Conservation (phyloP, 2,329 filamentous ascomycete species). For the Fusarium sp. region DNA sequence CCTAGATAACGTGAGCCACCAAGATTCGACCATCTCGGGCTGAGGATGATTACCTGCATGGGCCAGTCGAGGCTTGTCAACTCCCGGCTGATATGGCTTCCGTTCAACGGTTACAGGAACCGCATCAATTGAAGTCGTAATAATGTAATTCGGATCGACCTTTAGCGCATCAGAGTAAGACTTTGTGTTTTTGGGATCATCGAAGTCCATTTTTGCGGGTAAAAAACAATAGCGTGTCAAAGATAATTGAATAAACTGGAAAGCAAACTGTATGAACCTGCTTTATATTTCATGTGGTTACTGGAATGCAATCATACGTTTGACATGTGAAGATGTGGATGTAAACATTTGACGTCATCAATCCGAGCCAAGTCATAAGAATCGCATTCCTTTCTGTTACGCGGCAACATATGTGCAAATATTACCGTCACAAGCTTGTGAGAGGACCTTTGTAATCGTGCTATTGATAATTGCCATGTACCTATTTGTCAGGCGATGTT, state of each 20-base stretch:
- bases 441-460: accelerated
- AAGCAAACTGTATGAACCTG: accelerated
- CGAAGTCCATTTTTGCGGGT: not conserved
- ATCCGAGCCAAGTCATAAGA: accelerated
- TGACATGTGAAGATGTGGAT: accelerated
- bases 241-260: accelerated
- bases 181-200: not conserved
- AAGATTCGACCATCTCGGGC: too few species aligned
- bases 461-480: not conserved
- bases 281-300: not conserved
- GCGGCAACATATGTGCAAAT: too few species aligned
- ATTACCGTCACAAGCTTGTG: too few species aligned
- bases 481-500: not conserved
- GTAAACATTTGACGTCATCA: not conserved
- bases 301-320: accelerated
- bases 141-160: accelerated
- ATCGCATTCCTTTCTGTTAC: too few species aligned
- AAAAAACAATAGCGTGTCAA: too few species aligned
- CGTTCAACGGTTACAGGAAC: not conserved
- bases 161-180: accelerated
- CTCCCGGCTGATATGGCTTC: accelerated
- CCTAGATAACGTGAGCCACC: not conserved
- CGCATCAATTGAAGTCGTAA: not conserved
- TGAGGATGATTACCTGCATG: not conserved
- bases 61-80: accelerated